phyloP scores from a whole-genome alignment of 1,139 yeast species.

The Neolecta irregularis region DNA sequence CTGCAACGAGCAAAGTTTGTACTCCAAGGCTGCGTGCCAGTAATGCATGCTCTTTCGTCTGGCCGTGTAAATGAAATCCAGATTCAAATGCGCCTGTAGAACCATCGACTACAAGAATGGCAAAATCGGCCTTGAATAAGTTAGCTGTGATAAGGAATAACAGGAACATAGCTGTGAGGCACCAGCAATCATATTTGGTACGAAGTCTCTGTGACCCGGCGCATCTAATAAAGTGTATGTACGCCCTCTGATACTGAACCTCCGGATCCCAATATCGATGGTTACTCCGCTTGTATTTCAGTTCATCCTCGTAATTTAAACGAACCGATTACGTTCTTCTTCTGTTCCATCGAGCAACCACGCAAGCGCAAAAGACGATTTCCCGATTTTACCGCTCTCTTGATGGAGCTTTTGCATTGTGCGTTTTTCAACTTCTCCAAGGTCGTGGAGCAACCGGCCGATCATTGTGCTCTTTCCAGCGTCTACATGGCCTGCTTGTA shows the following conservation, averaged over 20 bases:
- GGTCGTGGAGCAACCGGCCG: conserved; percentile 74
- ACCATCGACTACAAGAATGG: conserved; percentile 62
- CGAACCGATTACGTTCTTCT: conserved; percentile 49
- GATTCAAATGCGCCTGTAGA: conserved; percentile 76
- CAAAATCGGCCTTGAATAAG: conserved; percentile 37
- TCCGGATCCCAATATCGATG: conserved; percentile 75
- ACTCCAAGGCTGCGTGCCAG: conserved; percentile 74
- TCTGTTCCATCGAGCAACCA: conserved; percentile 95
- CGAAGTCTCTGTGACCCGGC: conserved; percentile 95
- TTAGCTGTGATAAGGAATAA: conserved; percentile 26
- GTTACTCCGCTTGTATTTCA: conserved; percentile 52
- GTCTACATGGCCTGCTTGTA: conserved; percentile 69
- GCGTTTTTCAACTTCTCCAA: conserved; percentile 64
- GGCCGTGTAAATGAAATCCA: conserved; percentile 77
- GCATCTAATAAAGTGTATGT: conserved; percentile 86
- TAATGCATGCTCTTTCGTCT: conserved; percentile 83
- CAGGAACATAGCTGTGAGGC: conserved; percentile 61
- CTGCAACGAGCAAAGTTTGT: conserved; percentile 55
- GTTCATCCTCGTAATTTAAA: not conserved
- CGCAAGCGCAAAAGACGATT: conserved; percentile 86
- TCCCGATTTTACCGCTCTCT: conserved; percentile 73
- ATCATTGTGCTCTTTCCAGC: conserved; percentile 93
- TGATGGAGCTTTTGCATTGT: conserved; percentile 61
- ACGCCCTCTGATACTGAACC: conserved; percentile 51
- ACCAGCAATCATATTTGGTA: conserved; percentile 98